A percentile compares a stretch with the other conserved stretches of the same genome.
Conservation (phyloP, 2,329 filamentous ascomycete species). For the Aspergillus uvarum region DNA sequence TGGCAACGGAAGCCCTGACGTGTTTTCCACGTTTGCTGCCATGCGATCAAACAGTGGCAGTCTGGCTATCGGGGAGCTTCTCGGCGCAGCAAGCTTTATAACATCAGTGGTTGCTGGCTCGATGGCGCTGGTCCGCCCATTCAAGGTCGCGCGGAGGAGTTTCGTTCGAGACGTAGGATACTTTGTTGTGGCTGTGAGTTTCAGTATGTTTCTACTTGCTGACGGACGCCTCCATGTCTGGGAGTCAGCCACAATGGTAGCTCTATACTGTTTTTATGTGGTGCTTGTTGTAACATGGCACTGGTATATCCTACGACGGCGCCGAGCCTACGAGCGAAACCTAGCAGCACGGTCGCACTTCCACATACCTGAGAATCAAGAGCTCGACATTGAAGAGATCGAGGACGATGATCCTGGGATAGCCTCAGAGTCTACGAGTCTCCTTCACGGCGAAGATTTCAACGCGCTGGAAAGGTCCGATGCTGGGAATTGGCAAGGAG, state of each 20-base stretch:
- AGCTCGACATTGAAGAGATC: slow-evolving; percentile 57
- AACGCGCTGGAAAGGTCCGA: slow-evolving; percentile 58
- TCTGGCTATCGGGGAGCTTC: slow-evolving; percentile 90
- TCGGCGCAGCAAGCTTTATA: slow-evolving; percentile 94
- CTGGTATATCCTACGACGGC: slow-evolving; percentile 71
- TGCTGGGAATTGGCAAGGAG: slow-evolving; percentile 48
- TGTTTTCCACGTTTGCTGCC: slow-evolving; percentile 97
- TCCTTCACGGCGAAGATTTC: slow-evolving; percentile 61
- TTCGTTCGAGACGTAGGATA: slow-evolving; percentile 91
- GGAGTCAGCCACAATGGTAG: slow-evolving; percentile 90
- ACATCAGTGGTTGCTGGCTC: slow-evolving; percentile 93
- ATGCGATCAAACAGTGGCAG: slow-evolving; percentile 98
- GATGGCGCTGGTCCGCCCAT: slow-evolving; percentile 95
- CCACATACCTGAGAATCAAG: slow-evolving; percentile 60
- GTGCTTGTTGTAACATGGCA: slow-evolving; percentile 87
- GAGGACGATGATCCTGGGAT: slow-evolving; percentile 55
- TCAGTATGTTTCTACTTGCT: slow-evolving; percentile 82
- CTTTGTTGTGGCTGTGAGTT: slow-evolving; percentile 81
- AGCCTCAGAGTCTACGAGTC: slow-evolving; percentile 46
- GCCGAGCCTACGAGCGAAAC: slow-evolving; percentile 63
- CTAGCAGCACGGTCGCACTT: slow-evolving; percentile 73
- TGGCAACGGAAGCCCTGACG: slow-evolving; percentile 95
- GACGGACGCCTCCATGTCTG: slow-evolving; percentile 82
- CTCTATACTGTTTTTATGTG: slow-evolving; percentile 88
- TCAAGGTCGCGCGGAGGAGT: slow-evolving; percentile 82